Conservation (phyloP, 1,139 yeast genomes). For the Debaryomycetaceae sp. region DNA sequence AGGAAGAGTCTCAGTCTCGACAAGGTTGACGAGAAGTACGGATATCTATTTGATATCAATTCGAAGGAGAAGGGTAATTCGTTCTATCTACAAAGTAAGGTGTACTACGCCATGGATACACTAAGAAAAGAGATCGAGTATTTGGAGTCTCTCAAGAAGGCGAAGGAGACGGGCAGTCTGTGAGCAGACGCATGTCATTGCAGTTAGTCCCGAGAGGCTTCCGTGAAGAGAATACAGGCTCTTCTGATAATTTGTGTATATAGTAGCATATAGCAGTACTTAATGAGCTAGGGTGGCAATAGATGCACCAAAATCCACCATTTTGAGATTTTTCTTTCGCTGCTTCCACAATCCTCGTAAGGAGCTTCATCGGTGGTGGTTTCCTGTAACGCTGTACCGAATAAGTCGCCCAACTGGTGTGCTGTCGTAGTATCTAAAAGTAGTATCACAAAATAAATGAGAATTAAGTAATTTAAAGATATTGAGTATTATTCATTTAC, state of each 20-base stretch:
- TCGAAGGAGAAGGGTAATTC: constrained; percentile 93
- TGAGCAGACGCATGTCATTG: neutral
- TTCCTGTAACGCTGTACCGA: too few relatives aligned
- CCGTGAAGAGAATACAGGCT: neutral
- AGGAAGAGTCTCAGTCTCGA: constrained; percentile 52
- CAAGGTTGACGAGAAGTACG: constrained; percentile 69
- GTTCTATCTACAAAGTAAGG: constrained; percentile 87
- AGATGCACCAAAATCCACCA: neutral
- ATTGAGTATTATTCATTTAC: neutral
- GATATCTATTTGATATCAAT: constrained; percentile 81
- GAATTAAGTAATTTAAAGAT: neutral
- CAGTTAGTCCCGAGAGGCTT: neutral
- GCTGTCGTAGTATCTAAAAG: neutral
- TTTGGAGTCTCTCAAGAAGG: constrained; percentile 32
- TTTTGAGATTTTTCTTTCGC: neutral
- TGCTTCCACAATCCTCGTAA: too few relatives aligned
- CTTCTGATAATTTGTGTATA: neutral
- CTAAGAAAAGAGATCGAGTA: constrained; percentile 46
- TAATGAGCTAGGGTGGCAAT: neutral
- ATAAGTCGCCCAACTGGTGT: too few relatives aligned
- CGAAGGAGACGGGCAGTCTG: constrained; percentile 8
- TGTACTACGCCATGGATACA: constrained; percentile 62
- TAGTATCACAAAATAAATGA: neutral
- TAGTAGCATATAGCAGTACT: neutral
- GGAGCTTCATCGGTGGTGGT: too few relatives aligned